Conservation (phyloP, 2,329 filamentous ascomycete genomes). For the Colletotrichum sp. region DNA sequence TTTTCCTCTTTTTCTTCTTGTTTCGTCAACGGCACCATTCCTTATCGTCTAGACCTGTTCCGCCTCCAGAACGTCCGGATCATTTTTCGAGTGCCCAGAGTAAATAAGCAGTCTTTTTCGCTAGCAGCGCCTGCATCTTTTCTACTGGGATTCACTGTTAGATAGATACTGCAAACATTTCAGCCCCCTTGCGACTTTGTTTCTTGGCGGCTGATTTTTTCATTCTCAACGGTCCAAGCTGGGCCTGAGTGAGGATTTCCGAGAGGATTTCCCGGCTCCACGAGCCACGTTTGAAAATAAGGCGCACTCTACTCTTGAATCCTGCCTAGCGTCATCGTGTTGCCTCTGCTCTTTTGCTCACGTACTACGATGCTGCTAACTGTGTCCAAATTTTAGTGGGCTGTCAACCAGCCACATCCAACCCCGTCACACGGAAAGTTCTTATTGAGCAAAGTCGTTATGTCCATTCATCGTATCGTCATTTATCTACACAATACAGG, state of each 20-base stretch:
- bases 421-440: background rate
- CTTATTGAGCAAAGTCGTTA: background rate
- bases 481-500: conserved; percentile 13
- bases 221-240: background rate
- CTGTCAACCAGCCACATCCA: background rate
- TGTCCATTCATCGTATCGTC: conserved; percentile 19
- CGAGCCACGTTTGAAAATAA: background rate
- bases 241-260: background rate
- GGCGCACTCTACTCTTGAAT: background rate
- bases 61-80: conserved; percentile 79
- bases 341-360: background rate
- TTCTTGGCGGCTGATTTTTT: background rate
- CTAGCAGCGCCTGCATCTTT: conserved; percentile 87
- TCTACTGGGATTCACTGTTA: conserved; percentile 84
- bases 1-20: conserved; percentile 34
- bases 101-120: conserved; percentile 87
- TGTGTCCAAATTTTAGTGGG: background rate
- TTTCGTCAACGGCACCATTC: conserved; percentile 71
- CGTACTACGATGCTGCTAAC: background rate
- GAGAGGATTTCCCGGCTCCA: background rate
- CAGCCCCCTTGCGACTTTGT: background rate
- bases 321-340: background rate
- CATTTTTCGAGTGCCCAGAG: conserved; percentile 92
- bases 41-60: conserved; percentile 92
- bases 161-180: conserved; percentile 93